Conservation (phyloP, 2,329 filamentous ascomycete species). For the Monosporascus cannonballus region DNA sequence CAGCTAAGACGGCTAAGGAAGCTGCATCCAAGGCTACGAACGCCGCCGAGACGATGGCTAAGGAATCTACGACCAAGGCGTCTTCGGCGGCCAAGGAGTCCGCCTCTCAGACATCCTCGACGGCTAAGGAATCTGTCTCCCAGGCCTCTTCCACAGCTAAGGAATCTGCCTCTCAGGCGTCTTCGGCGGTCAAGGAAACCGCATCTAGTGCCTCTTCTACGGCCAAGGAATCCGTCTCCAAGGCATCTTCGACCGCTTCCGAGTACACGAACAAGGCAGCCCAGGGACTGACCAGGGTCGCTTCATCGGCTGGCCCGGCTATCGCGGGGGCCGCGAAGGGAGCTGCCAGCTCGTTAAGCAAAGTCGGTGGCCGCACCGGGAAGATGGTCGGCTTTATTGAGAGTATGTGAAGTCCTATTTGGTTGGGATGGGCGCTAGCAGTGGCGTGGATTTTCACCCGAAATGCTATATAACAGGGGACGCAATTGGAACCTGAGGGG, state of each 20-base stretch:
- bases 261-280: slow-evolving; percentile 60
- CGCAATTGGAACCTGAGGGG: too few species aligned
- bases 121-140: slow-evolving; percentile 16
- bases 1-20: background rate
- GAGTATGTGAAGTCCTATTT: slow-evolving; percentile 54
- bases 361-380: slow-evolving; percentile 78
- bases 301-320: slow-evolving; percentile 72
- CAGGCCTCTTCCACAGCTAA: too few species aligned
- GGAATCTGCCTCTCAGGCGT: slow-evolving; percentile 31
- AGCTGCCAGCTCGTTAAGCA: slow-evolving; percentile 60
- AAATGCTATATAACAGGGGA: too few species aligned
- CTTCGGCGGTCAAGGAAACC: slow-evolving; percentile 27
- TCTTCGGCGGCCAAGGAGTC: background rate
- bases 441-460: too few species aligned
- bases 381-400: slow-evolving; percentile 73
- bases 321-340: slow-evolving; percentile 67
- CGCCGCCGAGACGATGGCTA: background rate
- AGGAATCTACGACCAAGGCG: background rate
- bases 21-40: background rate
- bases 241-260: slow-evolving; percentile 36
- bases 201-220: slow-evolving; percentile 19
- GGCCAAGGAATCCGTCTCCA: slow-evolving; percentile 31
- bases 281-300: slow-evolving; percentile 76
- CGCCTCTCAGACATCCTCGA: too few species aligned
- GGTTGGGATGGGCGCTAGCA: background rate